These are phyloP conservation scores for Hyparrhenia diplandra DNA, from an alignment of 176 grass and related monocot genomes.

Conservation along the genomic window DNA sequence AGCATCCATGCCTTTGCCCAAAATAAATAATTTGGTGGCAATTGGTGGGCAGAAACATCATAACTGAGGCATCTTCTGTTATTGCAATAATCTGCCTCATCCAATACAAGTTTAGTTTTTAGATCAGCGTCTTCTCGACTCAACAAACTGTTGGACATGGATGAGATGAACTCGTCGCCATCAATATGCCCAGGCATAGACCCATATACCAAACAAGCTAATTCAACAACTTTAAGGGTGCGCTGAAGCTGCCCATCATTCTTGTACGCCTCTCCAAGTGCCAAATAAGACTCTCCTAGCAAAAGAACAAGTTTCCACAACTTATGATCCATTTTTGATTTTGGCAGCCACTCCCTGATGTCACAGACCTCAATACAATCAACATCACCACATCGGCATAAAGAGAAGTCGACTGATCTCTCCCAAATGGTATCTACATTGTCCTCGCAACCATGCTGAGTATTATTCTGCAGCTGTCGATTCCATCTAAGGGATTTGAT, in stretches of 20 bases:
- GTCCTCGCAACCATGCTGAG: constrained; percentile 39
- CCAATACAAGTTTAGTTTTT: constrained; percentile 43
- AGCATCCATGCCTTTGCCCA: constrained; percentile 93
- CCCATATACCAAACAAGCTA: constrained; percentile 88
- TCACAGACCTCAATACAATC: constrained; percentile 98
- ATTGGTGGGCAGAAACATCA: constrained; percentile 25
- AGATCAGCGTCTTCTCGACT: constrained; percentile 28
- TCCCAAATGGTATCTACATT: constrained; percentile 54
- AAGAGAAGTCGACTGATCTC: constrained; percentile 63
- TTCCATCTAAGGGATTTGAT: constrained; percentile 99
- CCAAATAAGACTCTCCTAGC: constrained; percentile 96
- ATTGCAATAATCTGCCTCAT: constrained; percentile 41
- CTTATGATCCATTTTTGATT: constrained; percentile 90
- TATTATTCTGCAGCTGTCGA: constrained; percentile 74
- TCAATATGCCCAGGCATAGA: constrained; percentile 95
- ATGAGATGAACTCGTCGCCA: constrained; percentile 89
- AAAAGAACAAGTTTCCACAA: constrained; percentile 98
- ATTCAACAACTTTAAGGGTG: constrained; percentile 89
- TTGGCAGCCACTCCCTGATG: constrained; percentile 95
- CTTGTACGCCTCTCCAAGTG: constrained; percentile 81
- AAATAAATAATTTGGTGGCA: constrained; percentile 68
- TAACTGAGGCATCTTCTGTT: constrained; percentile 29
- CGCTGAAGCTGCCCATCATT: constrained; percentile 72
- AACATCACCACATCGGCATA: constrained; percentile 83
- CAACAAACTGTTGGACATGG: constrained; percentile 54